These are phyloP conservation scores for Strobilomyces echinocephalus DNA, from an alignment of 768 basidiomycete genomes.

Conservation along the genomic window DNA sequence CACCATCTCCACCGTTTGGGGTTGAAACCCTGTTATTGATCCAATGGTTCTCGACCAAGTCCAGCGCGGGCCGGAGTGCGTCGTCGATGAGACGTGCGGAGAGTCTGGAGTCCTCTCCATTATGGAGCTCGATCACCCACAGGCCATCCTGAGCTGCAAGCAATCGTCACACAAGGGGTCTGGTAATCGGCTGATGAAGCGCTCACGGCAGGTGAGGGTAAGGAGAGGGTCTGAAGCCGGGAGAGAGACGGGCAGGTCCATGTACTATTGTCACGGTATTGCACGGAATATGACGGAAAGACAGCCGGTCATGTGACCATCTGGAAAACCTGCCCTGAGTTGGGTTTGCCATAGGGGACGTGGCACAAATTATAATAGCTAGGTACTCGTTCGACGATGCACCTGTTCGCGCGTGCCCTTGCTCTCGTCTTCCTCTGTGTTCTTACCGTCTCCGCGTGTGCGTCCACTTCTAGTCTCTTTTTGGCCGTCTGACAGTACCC, in stretches of 20 bases:
- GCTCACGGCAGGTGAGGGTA: slow-evolving; percentile 65
- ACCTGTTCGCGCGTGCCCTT: slow-evolving; percentile 27
- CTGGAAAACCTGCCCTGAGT: slow-evolving; percentile 25
- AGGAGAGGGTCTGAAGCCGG: slow-evolving; percentile 50
- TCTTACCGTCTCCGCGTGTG: slow-evolving; percentile 30
- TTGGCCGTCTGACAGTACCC: slow-evolving; percentile 2
- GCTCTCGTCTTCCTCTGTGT: slow-evolving; percentile 27
- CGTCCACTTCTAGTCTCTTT: slow-evolving; percentile 3
- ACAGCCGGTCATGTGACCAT: slow-evolving; percentile 15
- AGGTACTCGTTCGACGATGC: slow-evolving; percentile 29
- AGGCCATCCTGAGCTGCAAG: slow-evolving; percentile 41
- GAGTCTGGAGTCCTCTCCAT: slow-evolving; percentile 70
- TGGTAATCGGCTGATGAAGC: neutral
- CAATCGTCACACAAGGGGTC: neutral
- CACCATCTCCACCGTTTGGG: slow-evolving; percentile 47
- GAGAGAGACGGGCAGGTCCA: slow-evolving; percentile 38
- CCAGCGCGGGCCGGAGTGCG: slow-evolving; percentile 65
- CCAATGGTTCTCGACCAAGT: slow-evolving; percentile 73
- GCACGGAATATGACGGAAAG: no score
- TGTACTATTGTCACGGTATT: no score
- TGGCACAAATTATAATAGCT: no score
- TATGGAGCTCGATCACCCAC: slow-evolving; percentile 81
- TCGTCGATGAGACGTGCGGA: slow-evolving; percentile 52
- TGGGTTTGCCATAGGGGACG: slow-evolving; percentile 21
- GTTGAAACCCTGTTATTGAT: slow-evolving; percentile 42